These are phyloP conservation scores for Cyclotella atomus DNA, from an alignment of 108 stramenopile species.

Conservation along the genomic window DNA sequence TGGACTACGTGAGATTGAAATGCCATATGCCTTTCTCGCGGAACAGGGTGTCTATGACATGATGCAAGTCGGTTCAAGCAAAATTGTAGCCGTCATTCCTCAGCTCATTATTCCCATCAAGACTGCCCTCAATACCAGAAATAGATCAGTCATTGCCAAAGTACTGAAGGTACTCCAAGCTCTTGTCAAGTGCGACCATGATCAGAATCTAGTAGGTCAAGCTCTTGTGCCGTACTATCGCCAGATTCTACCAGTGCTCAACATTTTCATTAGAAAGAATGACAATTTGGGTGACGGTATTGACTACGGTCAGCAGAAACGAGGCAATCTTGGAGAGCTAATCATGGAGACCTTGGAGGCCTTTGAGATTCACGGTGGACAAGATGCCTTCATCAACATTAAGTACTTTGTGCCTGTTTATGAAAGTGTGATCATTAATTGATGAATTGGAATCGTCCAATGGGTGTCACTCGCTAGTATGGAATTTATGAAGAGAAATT, in stretches of 20 bases:
- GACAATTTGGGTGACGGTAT: conserved; percentile 86
- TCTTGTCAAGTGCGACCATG: conserved; percentile 83
- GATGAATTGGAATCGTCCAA: neutral
- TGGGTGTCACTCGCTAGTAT: neutral
- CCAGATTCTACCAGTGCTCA: conserved; percentile 88
- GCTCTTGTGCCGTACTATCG: conserved; percentile 92
- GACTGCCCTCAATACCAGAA: conserved; percentile 87
- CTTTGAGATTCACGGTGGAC: conserved; percentile 84
- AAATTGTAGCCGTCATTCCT: conserved; percentile 88
- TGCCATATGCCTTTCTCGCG: conserved; percentile 88
- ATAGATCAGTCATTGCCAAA: conserved; percentile 84
- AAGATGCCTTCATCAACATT: conserved; percentile 91
- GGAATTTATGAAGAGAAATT: neutral
- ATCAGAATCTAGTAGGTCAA: conserved; percentile 80
- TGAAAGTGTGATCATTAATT: conserved; percentile 53
- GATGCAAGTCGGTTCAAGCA: conserved; percentile 71
- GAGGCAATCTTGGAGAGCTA: conserved; percentile 79
- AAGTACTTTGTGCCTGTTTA: conserved; percentile 81
- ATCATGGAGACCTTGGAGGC: conserved; percentile 84
- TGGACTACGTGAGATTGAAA: conserved; percentile 87
- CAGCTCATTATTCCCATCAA: conserved; percentile 91
- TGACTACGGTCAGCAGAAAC: conserved; percentile 84
- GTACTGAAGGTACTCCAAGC: conserved; percentile 87
- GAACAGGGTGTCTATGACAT: conserved; percentile 92
- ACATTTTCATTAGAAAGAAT: conserved; percentile 76